A percentile compares a stretch with the other conserved stretches of the same genome.
Evolutionary conservation across 2,329 filamentous ascomycete genomes (phyloP).

Genomic region (Delphinella strobiligena): DNA sequence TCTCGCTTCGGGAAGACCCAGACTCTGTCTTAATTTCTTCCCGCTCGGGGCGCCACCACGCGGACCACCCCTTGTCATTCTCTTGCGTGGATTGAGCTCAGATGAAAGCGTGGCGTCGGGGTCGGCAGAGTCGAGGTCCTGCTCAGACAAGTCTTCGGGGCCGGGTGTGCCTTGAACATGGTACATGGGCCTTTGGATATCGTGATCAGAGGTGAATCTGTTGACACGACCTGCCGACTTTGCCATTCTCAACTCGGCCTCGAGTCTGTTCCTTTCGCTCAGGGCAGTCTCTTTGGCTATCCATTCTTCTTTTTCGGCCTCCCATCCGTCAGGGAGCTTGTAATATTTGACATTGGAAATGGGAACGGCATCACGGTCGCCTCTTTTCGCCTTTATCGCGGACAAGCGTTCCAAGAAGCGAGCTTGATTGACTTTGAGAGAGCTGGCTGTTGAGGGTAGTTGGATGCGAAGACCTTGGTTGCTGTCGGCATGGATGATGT

Average conservation of each 20-base stretch:
- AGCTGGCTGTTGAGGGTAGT: conserved; percentile 8
- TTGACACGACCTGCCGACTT: conserved; percentile 1
- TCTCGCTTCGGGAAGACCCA: conserved; percentile 4
- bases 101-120: not conserved
- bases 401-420: conserved; percentile 29
- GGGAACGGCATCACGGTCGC: conserved; percentile 24
- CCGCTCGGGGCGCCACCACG: conserved; percentile 5
- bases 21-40: conserved; percentile 6
- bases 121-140: not conserved
- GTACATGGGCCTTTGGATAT: not conserved
- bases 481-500: conserved; percentile 6
- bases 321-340: conserved; percentile 9
- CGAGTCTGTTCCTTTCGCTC: conserved; percentile 2
- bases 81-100: conserved; percentile 3
- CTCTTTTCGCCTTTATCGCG: conserved; percentile 27
- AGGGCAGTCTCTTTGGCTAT: conserved; percentile 7
- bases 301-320: conserved; percentile 8
- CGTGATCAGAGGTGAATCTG: conserved; percentile 1
- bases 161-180: not conserved
- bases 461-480: conserved; percentile 6
- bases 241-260: conserved; percentile 1
- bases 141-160: conserved; percentile 1
- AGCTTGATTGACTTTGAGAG: conserved; percentile 14
- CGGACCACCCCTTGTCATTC: conserved; percentile 2
- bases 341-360: conserved; percentile 16